Conservation (phyloP, 2,329 filamentous ascomycete genomes). For the Verticillium nubilum region DNA sequence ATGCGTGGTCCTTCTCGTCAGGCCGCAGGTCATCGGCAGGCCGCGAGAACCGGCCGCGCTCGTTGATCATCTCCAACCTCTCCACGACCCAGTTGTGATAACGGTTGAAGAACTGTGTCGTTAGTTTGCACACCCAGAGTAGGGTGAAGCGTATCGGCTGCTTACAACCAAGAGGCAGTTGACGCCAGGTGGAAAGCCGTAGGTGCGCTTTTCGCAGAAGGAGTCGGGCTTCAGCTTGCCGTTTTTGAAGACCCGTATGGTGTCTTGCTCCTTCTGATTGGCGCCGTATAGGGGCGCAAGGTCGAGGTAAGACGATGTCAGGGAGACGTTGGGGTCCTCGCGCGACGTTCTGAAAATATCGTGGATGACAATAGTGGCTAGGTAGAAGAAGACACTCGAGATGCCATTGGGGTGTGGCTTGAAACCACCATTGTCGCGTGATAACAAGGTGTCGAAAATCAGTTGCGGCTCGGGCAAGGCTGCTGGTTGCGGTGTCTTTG, state of each 20-base stretch:
- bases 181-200: slow-evolving; percentile 48
- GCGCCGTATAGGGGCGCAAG: slow-evolving; percentile 47
- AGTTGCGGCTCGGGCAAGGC: slow-evolving; percentile 7
- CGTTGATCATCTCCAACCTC: slow-evolving; percentile 27
- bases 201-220: slow-evolving; percentile 44
- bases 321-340: slow-evolving; percentile 18
- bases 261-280: slow-evolving; percentile 41
- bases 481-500: not conserved
- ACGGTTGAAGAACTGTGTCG: slow-evolving; percentile 32
- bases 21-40: slow-evolving; percentile 4
- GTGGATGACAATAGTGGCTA: slow-evolving; percentile 62
- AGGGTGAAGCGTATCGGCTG: not conserved
- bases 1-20: slow-evolving; percentile 24
- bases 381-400: slow-evolving; percentile 69
- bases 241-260: slow-evolving; percentile 40
- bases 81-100: slow-evolving; percentile 18
- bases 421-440: slow-evolving; percentile 40
- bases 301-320: slow-evolving; percentile 41
- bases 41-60: slow-evolving; percentile 28
- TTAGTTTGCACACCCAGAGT: not conserved
- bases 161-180: slow-evolving; percentile 42
- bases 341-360: slow-evolving; percentile 36
- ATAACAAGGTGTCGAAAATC: not conserved
- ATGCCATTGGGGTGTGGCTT: slow-evolving; percentile 66
- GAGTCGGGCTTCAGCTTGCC: slow-evolving; percentile 49